Conservation (phyloP, 768 basidiomycete species). For the Russula dissimulans region DNA sequence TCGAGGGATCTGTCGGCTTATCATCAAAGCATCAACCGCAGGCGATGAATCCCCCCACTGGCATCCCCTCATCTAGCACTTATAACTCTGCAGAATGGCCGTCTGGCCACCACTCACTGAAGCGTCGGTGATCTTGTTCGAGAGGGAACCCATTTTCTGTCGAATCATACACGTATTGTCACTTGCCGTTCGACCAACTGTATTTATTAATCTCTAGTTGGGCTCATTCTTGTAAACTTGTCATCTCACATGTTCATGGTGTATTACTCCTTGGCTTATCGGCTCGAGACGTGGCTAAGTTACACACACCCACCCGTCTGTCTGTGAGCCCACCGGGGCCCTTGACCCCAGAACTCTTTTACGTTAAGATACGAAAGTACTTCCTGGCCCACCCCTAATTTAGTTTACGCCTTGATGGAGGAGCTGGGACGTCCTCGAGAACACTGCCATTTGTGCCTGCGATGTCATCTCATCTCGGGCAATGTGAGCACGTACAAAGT, state of each 20-base stretch:
- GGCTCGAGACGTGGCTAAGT: neutral
- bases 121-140: conserved; percentile 7
- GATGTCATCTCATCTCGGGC: neutral
- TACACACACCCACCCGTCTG: neutral
- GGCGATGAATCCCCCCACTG: neutral
- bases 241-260: conserved; percentile 6
- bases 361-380: neutral
- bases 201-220: conserved; percentile 14
- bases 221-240: conserved; percentile 12
- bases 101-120: conserved; percentile 8
- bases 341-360: neutral
- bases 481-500: conserved; percentile 8
- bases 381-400: neutral
- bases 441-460: neutral
- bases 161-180: conserved; percentile 2
- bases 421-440: neutral
- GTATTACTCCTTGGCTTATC: neutral
- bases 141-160: neutral
- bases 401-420: neutral
- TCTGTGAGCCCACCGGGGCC: neutral
- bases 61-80: neutral
- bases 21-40: conserved; percentile 8
- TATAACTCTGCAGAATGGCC: conserved; percentile 7
- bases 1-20: conserved; percentile 26
- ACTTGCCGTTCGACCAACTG: conserved; percentile 8